A percentile compares a stretch with the other conserved stretches of the same genome.
These are phyloP conservation scores for Paecilomyces niveus DNA, from an alignment of 2,329 filamentous ascomycete genomes.

Conservation along the genomic window DNA sequence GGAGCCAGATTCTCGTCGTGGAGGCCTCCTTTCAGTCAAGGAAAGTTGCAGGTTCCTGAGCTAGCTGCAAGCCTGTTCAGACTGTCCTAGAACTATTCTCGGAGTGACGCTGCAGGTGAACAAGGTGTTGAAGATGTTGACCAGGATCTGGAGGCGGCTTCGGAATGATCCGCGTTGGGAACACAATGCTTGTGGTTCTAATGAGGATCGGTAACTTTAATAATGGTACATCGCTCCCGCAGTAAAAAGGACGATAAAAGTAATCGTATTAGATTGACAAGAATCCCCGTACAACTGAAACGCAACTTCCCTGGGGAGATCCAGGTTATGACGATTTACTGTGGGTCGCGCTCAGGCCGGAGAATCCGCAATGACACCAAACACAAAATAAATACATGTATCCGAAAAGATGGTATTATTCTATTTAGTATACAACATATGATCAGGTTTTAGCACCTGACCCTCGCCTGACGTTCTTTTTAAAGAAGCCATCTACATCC, in stretches of 20 bases:
- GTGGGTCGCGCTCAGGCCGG: background rate
- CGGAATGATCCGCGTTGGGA: background rate
- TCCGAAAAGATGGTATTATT: background rate
- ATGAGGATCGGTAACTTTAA: background rate
- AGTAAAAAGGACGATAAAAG: background rate
- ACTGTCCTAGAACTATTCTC: background rate
- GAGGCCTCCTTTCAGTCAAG: background rate
- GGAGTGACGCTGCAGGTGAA: background rate
- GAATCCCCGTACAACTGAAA: background rate
- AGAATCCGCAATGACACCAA: background rate
- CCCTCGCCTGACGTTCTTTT: background rate
- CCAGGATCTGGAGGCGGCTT: background rate
- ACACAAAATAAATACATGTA: background rate
- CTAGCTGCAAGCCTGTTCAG: background rate
- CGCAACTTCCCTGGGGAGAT: background rate
- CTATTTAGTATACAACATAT: background rate
- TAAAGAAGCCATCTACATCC: background rate
- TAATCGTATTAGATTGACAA: background rate
- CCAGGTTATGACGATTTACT: background rate
- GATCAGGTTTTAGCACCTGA: background rate
- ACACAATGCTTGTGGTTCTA: background rate
- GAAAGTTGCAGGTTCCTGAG: background rate
- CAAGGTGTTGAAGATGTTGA: background rate
- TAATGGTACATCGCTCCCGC: background rate
- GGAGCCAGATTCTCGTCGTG: constrained; percentile 20